These are phyloP conservation scores for Deakozyma indianensis DNA, from an alignment of 805 yeast genomes.

Conservation along the genomic window DNA sequence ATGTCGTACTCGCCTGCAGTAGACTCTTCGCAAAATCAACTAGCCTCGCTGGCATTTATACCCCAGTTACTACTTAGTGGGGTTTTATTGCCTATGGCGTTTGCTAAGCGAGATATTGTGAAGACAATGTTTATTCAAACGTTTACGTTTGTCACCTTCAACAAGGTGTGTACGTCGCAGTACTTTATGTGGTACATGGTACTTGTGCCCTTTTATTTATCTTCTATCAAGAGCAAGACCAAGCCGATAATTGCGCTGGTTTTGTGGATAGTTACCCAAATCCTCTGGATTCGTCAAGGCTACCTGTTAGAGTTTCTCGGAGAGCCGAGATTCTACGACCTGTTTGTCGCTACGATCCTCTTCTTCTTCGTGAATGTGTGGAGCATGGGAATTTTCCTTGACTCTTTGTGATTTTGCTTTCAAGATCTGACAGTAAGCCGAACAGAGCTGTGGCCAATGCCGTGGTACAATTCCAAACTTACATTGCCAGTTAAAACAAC, in stretches of 20 bases:
- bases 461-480: too few relatives aligned
- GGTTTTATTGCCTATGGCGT: conserved; percentile 40
- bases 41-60: conserved; percentile 45
- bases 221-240: conserved; percentile 25
- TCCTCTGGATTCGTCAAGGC: conserved; percentile 63
- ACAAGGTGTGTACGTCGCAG: conserved; percentile 84
- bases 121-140: conserved; percentile 62
- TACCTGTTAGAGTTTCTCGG: conserved; percentile 75
- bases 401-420: conserved; percentile 24
- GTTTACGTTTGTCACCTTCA: conserved; percentile 59
- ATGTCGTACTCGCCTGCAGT: conserved; percentile 21
- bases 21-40: neutral
- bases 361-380: conserved; percentile 53
- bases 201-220: conserved; percentile 59
- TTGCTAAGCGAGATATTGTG: conserved; percentile 29
- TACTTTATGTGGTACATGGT: conserved; percentile 92
- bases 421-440: neutral
- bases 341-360: conserved; percentile 38
- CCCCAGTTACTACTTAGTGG: conserved; percentile 63
- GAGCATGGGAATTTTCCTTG: conserved; percentile 43
- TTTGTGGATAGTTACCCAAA: conserved; percentile 64
- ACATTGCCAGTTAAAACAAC: too few relatives aligned
- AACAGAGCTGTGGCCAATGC: too few relatives aligned
- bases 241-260: conserved; percentile 21
- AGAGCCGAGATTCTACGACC: conserved; percentile 40